A percentile compares a stretch with the other conserved stretches of the same genome.
Evolutionary conservation across 441 rosid genomes (phyloP).

Genomic region (Cnidoscolus chayamansa): DNA sequence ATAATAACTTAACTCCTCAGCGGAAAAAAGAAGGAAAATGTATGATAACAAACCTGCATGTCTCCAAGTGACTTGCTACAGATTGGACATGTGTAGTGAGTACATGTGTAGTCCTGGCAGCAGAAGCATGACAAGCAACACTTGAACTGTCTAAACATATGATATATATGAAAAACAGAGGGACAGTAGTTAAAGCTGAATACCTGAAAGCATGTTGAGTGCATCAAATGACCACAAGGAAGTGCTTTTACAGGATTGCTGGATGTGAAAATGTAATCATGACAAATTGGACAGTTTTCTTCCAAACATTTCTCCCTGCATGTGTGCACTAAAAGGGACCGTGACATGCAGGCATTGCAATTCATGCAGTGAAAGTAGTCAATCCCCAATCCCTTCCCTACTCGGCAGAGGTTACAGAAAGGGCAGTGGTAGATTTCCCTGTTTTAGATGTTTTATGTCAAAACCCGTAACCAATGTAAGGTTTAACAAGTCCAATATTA

Average conservation of each 20-base stretch:
- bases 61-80: slow-evolving; percentile 94
- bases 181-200: slow-evolving; percentile 18
- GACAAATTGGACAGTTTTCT: slow-evolving; percentile 88
- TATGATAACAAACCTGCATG: slow-evolving; percentile 66
- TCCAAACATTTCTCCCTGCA: slow-evolving; percentile 75
- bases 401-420: slow-evolving; percentile 77
- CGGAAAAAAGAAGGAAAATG: not conserved
- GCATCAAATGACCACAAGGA: slow-evolving; percentile 90
- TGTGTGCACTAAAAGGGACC: slow-evolving; percentile 45
- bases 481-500: slow-evolving; percentile 1
- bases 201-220: slow-evolving; percentile 82
- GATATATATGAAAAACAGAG: slow-evolving; percentile 6
- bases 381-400: slow-evolving; percentile 83
- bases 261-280: slow-evolving; percentile 72
- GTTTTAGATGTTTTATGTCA: slow-evolving; percentile 26
- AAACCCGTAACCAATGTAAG: slow-evolving; percentile 13
- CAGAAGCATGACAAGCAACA: slow-evolving; percentile 26
- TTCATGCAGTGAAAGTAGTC: slow-evolving; percentile 90
- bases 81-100: slow-evolving; percentile 76
- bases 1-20: not conserved
- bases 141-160: slow-evolving; percentile 15
- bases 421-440: slow-evolving; percentile 96
- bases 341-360: slow-evolving; percentile 87
- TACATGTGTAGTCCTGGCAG: slow-evolving; percentile 66
- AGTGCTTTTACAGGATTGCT: slow-evolving; percentile 64